Conservation (phyloP, 257 asterid genomes). For the Solanum chmielewskii region DNA sequence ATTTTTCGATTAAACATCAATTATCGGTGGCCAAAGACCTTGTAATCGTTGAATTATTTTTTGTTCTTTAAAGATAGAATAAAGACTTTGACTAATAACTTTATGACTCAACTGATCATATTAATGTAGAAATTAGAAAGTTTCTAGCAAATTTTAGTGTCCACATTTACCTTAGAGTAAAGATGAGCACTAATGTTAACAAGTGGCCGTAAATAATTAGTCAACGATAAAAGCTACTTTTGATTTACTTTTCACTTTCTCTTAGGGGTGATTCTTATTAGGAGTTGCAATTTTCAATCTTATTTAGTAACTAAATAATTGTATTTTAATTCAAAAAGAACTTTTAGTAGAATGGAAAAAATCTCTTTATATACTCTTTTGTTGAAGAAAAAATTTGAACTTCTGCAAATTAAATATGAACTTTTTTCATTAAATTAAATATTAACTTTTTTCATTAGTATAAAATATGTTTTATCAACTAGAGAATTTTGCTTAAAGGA, state of each 20-base stretch:
- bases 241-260: neutral
- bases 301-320: neutral
- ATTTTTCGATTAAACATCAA: neutral
- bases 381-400: too few species aligned
- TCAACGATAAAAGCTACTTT: neutral
- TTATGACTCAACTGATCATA: neutral
- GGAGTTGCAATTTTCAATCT: neutral
- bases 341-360: neutral
- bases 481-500: neutral
- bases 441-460: neutral
- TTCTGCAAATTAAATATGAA: neutral
- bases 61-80: neutral
- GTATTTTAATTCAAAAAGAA: neutral
- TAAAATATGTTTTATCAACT: neutral
- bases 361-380: too few species aligned
- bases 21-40: neutral
- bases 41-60: neutral
- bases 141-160: neutral
- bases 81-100: neutral
- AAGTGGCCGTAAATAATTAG: neutral
- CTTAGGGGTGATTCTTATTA: neutral
- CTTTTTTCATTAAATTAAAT: neutral
- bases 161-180: neutral
- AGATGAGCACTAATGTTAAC: neutral
- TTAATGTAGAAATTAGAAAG: neutral